Conservation (phyloP, 2,329 filamentous ascomycete genomes). For the Phoma sp. region DNA sequence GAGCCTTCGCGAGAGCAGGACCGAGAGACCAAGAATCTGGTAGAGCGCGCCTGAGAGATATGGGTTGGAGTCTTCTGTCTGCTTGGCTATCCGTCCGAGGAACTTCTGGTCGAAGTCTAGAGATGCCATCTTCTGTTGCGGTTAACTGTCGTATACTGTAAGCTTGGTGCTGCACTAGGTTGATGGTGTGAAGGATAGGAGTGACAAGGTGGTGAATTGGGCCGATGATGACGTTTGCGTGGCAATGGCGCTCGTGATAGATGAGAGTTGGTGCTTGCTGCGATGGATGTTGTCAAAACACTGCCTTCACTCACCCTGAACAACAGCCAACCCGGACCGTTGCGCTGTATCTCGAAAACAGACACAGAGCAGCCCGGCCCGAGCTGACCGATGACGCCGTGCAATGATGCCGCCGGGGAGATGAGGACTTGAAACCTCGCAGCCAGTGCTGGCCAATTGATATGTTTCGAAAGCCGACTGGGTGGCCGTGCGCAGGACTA, state of each 20-base stretch:
- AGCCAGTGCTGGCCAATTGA: slow-evolving; percentile 43
- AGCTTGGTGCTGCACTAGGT: neutral
- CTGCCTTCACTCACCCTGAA: slow-evolving; percentile 11
- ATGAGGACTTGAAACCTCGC: slow-evolving; percentile 37
- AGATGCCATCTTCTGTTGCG: slow-evolving; percentile 75
- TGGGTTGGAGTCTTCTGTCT: slow-evolving; percentile 78
- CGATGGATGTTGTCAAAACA: neutral
- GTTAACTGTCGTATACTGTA: neutral
- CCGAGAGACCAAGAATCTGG: slow-evolving; percentile 88
- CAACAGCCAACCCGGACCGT: slow-evolving; percentile 41
- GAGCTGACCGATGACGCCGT: slow-evolving; percentile 40
- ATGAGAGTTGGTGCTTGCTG: neutral
- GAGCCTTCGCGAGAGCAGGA: slow-evolving; percentile 84
- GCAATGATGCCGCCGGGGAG: slow-evolving; percentile 30
- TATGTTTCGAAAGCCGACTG: slow-evolving; percentile 31
- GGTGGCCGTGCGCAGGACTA: slow-evolving; percentile 34
- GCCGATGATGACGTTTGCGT: neutral
- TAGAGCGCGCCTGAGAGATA: slow-evolving; percentile 84
- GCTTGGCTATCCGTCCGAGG: slow-evolving; percentile 84
- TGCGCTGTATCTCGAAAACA: slow-evolving; percentile 41
- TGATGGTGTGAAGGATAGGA: neutral
- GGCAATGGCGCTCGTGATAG: neutral
- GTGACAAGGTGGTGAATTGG: neutral
- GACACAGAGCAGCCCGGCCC: slow-evolving; percentile 45
- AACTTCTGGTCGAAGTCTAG: slow-evolving; percentile 98